These are phyloP conservation scores for Dillenia turbinata DNA, from an alignment of 164 flowering plant species.

Conservation along the genomic window DNA sequence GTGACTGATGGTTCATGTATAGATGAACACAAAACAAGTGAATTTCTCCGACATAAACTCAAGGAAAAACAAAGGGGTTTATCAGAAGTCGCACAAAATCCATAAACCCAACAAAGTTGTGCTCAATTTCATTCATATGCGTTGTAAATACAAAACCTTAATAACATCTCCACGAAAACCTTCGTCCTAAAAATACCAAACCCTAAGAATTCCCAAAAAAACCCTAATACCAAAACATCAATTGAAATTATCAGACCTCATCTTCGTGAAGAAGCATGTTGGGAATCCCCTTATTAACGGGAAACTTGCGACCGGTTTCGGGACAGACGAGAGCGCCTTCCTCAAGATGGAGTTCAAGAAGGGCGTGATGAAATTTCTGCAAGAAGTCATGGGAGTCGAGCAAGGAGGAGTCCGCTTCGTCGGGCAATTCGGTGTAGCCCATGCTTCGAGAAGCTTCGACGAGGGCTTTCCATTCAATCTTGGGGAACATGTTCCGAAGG, in stretches of 20 bases:
- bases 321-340: slow-evolving; percentile 92
- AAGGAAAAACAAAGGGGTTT: no score
- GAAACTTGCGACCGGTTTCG: slow-evolving; percentile 70
- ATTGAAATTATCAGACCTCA: slow-evolving; percentile 47
- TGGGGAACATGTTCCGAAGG: slow-evolving; percentile 48
- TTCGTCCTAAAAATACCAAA: not conserved
- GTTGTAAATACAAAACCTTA: not conserved
- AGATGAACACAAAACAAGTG: no score
- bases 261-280: slow-evolving; percentile 97
- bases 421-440: slow-evolving; percentile 77
- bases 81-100: no score
- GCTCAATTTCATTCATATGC: no score
- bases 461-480: slow-evolving; percentile 72
- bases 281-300: slow-evolving; percentile 83
- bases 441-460: slow-evolving; percentile 50
- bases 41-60: no score
- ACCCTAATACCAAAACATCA: not conserved
- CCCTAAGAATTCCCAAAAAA: not conserved
- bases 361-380: slow-evolving; percentile 73
- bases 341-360: slow-evolving; percentile 76
- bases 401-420: slow-evolving; percentile 49
- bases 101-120: no score
- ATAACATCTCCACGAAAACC: not conserved
- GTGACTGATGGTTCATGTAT: no score
- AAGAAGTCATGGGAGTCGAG: slow-evolving; percentile 67